Conservation (phyloP, 106 monocot genomes). For the Posidonia australis region DNA sequence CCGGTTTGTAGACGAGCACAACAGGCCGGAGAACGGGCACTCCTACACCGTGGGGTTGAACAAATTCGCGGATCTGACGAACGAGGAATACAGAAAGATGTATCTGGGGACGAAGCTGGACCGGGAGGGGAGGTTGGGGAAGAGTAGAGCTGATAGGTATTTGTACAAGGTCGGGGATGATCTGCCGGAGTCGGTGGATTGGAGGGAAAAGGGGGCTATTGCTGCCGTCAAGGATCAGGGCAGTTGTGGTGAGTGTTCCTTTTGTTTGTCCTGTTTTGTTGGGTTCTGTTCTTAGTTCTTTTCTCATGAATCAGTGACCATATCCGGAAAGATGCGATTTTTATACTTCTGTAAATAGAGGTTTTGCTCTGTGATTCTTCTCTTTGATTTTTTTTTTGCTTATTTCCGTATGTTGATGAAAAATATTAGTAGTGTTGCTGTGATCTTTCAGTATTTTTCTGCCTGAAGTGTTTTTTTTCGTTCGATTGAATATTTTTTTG, state of each 20-base stretch:
- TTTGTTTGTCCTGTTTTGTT: neutral
- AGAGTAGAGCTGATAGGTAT: conserved; percentile 27
- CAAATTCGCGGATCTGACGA: conserved; percentile 86
- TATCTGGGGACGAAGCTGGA: conserved; percentile 42
- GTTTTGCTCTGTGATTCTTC: too few relatives aligned
- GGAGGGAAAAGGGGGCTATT: conserved; percentile 70
- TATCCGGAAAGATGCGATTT: too few relatives aligned
- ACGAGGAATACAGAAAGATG: conserved; percentile 59
- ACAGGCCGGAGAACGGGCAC: conserved; percentile 41
- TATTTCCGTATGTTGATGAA: too few relatives aligned
- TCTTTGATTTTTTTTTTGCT: too few relatives aligned
- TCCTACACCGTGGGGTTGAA: conserved; percentile 55
- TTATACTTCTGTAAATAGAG: too few relatives aligned
- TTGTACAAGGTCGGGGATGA: conserved; percentile 25
- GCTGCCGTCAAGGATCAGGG: conserved; percentile 70
- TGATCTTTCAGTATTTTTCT: too few relatives aligned
- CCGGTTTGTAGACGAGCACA: conserved; percentile 66
- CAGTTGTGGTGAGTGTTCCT: conserved; percentile 44
- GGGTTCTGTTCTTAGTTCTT: neutral
- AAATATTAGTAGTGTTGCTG: too few relatives aligned
- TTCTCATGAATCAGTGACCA: neutral
- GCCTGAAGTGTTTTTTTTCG: too few relatives aligned
- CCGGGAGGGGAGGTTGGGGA: neutral
- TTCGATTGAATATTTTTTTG: too few relatives aligned
- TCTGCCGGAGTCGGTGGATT: conserved; percentile 62